Conservation (phyloP, 192 early-diverging fungal species). For the Coemansia sp. region DNA sequence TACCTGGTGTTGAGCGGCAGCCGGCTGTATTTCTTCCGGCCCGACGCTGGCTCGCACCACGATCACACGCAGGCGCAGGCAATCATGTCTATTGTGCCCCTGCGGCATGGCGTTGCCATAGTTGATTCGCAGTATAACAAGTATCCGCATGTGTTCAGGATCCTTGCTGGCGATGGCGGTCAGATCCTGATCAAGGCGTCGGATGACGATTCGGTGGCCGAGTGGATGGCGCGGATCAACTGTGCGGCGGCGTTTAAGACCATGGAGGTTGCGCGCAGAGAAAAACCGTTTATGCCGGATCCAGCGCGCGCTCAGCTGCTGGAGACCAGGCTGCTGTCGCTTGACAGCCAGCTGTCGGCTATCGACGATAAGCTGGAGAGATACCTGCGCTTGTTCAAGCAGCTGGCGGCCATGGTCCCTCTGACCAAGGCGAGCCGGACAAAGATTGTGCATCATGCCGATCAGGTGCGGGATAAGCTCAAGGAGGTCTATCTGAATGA, state of each 20-base stretch:
- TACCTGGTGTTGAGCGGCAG: constrained; percentile 76
- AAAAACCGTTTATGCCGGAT: constrained; percentile 6
- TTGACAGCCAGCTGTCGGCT: constrained; percentile 54
- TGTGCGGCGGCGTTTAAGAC: constrained; percentile 76
- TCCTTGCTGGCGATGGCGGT: constrained; percentile 66
- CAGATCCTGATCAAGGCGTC: constrained; percentile 70
- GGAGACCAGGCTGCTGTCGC: constrained; percentile 45
- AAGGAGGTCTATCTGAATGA: constrained; percentile 59
- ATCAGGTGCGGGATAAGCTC: constrained; percentile 48
- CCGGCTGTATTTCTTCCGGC: constrained; percentile 68
- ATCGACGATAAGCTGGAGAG: constrained; percentile 55
- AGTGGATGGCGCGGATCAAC: constrained; percentile 80
- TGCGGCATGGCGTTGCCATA: constrained; percentile 64
- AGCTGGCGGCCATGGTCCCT: constrained; percentile 68
- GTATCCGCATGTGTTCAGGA: constrained; percentile 76
- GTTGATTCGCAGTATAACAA: constrained; percentile 69
- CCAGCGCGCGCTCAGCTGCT: constrained; percentile 37
- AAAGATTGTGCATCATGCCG: constrained; percentile 55
- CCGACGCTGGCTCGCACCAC: constrained; percentile 49
- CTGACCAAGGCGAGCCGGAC: constrained; percentile 65
- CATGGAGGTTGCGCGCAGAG: constrained; percentile 40
- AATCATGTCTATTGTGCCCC: constrained; percentile 56
- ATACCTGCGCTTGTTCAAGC: constrained; percentile 60
- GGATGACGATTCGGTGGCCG: constrained; percentile 66
- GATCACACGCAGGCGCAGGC: constrained; percentile 17